A percentile compares a stretch with the other conserved stretches of the same genome.
These are phyloP conservation scores for Aspergillus eucalypticola DNA, from an alignment of 2,329 filamentous ascomycete species.

Conservation along the genomic window DNA sequence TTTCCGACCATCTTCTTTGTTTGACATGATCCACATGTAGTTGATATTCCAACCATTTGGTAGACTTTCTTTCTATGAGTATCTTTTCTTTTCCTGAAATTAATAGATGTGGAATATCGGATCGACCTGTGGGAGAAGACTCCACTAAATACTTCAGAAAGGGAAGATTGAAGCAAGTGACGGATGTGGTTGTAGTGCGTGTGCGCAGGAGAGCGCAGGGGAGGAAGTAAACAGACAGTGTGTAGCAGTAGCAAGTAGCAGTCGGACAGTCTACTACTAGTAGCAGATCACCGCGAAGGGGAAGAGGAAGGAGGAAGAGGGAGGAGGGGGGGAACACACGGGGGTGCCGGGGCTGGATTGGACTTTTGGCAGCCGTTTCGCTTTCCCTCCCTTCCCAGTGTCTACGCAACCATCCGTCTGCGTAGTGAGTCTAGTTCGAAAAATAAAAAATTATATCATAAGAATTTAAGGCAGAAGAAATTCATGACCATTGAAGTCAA, in stretches of 20 bases:
- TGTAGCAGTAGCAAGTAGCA: too few relatives aligned
- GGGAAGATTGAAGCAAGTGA: background rate
- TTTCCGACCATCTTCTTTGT: constrained; percentile 2
- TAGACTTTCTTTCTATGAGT: background rate
- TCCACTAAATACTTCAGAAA: background rate
- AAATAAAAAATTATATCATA: constrained; percentile 9
- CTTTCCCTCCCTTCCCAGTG: constrained; percentile 12
- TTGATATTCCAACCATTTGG: constrained; percentile 1
- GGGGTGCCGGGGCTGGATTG: constrained; percentile 7
- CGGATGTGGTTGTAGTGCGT: constrained; percentile 6
- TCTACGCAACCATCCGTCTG: constrained; percentile 29
- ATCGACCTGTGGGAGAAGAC: background rate
- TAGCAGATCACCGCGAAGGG: background rate
- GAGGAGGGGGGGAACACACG: constrained; percentile 1
- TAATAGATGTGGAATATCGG: background rate
- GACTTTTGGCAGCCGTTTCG: constrained; percentile 15
- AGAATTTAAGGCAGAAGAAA: constrained; percentile 7
- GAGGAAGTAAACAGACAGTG: background rate
- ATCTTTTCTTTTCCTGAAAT: background rate
- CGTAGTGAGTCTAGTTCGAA: constrained; percentile 5
- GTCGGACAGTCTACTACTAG: background rate
- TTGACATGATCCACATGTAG: background rate
- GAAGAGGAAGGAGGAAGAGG: background rate
- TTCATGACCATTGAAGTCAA: constrained; percentile 6
- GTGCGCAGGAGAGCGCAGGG: constrained; percentile 14